Evolutionary conservation across 2,329 filamentous ascomycete species (phyloP), one percentile per base, ranked within the genome.

Genomic region (Cladophialophora carrionii): DNA sequence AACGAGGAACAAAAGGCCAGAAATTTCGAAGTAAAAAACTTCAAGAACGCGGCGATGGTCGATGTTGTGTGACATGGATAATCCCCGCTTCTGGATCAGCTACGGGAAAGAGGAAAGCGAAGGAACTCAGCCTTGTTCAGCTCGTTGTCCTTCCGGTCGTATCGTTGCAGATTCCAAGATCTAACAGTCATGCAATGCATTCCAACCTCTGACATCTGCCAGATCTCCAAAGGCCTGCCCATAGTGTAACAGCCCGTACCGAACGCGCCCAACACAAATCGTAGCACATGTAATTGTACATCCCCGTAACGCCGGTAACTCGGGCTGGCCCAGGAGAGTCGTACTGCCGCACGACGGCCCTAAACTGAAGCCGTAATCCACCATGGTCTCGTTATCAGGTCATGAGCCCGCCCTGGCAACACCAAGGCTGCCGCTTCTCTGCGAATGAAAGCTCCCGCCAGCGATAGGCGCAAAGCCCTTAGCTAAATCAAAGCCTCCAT

Each of bases 381-480:
- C 6, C 17, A 43, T 20, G 17, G 37, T n/a, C 17, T n/a, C 37
- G n/a, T n/a, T 17, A 43, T n/a, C 14, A 51, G n/a, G 43, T 63
- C 58, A 68, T 24, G 67, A 64, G 4, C 67, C 67, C 17, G 64
- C 67, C 57, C 61, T 57, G 20, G 63, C 63, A 52, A 65, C 57
- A 22, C 66, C 66, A 24, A 70, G 61, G 48, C 68, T 65, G 53
- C 67, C 65, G 53, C 68, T 68, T 46, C 69, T 48, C 37, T 70
- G 65, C 22, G 68, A 68, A 56, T 64, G 60, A 48, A 71, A 69
- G 46, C 66, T 68, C 7, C 79, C 77, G 12, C 67, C 51, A 10
- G 63, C 69, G 61, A 82, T 82, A n/a, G 80, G 79, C 72, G 81
- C 79, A 68, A 82, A 82, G 17, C 80, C 80, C 66, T 79, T 81